Percentiles rank a stretch among this genome's conserved stretches.
phyloP scores from a whole-genome alignment of 2,329 filamentous ascomycete species.

The Aspergillus melleus region DNA sequence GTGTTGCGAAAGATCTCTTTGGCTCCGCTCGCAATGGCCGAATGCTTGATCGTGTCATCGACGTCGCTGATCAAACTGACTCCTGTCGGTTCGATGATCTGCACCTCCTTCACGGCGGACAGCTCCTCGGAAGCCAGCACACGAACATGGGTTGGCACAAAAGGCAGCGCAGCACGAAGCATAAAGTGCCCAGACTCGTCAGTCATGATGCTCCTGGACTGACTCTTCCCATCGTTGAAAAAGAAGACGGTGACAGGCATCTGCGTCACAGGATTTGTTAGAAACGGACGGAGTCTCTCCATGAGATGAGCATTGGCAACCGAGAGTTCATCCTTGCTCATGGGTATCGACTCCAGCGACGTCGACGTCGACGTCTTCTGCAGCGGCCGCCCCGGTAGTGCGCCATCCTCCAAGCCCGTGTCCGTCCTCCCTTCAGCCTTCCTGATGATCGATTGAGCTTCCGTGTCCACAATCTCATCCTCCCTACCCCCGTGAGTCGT shows the following conservation, averaged over 20 bases:
- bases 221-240: slow-evolving; percentile 80
- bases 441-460: slow-evolving; percentile 75
- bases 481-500: slow-evolving; percentile 48
- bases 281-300: slow-evolving; percentile 82
- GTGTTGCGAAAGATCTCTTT: slow-evolving; percentile 96
- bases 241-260: slow-evolving; percentile 90
- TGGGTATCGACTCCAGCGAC: slow-evolving; percentile 40
- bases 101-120: slow-evolving; percentile 75
- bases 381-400: slow-evolving; percentile 27
- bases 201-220: slow-evolving; percentile 80
- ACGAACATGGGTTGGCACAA: slow-evolving; percentile 84
- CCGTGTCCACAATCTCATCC: slow-evolving; percentile 67
- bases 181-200: slow-evolving; percentile 88
- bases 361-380: slow-evolving; percentile 49
- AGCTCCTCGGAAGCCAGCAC: slow-evolving; percentile 84
- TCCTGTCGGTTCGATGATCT: slow-evolving; percentile 73
- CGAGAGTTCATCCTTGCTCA: slow-evolving; percentile 73
- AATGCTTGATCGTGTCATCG: slow-evolving; percentile 95
- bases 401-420: slow-evolving; percentile 21
- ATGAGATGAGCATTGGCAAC: slow-evolving; percentile 85
- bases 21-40: slow-evolving; percentile 81
- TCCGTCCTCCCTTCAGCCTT: slow-evolving; percentile 62
- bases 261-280: slow-evolving; percentile 77
- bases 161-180: slow-evolving; percentile 77
- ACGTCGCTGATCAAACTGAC: slow-evolving; percentile 96